These are phyloP conservation scores for Trypanosoma mega DNA, from an alignment of 208 protist genomes.

Conservation along the genomic window DNA sequence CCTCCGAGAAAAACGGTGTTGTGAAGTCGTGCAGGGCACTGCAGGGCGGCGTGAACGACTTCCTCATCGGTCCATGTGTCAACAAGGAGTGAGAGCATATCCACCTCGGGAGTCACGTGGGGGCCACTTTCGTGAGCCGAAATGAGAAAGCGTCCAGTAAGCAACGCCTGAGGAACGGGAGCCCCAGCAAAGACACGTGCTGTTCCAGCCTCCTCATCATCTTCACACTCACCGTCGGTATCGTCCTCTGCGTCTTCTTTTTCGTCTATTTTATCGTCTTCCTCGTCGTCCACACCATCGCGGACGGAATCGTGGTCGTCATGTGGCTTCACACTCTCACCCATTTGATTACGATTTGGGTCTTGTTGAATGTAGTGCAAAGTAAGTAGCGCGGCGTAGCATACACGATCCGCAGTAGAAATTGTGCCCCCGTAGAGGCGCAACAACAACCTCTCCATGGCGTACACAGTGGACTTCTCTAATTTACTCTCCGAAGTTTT, in stretches of 20 bases:
- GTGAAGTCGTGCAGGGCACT: slow-evolving; percentile 71
- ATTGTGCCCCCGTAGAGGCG: slow-evolving; percentile 58
- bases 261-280: slow-evolving; percentile 7
- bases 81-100: slow-evolving; percentile 77
- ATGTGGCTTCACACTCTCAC: too few species aligned
- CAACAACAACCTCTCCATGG: slow-evolving; percentile 38
- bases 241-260: slow-evolving; percentile 7
- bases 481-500: too few species aligned
- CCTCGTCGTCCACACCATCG: slow-evolving; percentile 5
- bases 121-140: slow-evolving; percentile 43
- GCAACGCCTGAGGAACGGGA: slow-evolving; percentile 41
- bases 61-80: slow-evolving; percentile 80
- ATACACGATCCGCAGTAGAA: slow-evolving; percentile 59
- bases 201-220: background rate
- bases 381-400: slow-evolving; percentile 71
- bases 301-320: background rate
- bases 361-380: slow-evolving; percentile 52
- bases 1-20: slow-evolving; percentile 49
- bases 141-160: slow-evolving; percentile 64
- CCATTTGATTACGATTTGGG: too few species aligned
- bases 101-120: slow-evolving; percentile 63
- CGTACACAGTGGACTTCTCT: too few species aligned
- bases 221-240: too few species aligned
- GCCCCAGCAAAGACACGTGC: slow-evolving; percentile 35
- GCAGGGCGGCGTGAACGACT: slow-evolving; percentile 43